Conservation (phyloP, 2,329 filamentous ascomycete genomes). For the Neonectria punicea region DNA sequence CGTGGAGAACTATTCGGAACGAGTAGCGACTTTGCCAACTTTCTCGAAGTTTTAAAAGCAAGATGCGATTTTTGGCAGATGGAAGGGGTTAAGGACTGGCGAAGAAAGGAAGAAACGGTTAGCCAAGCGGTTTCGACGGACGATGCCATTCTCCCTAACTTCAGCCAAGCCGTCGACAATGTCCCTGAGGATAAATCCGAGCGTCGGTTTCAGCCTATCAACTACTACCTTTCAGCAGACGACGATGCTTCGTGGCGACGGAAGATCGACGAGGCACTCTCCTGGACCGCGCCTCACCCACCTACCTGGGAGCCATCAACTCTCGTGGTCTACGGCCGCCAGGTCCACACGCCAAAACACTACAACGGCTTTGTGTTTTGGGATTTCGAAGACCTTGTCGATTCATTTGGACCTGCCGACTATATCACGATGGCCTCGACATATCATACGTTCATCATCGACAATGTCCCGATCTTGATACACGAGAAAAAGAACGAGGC, state of each 20-base stretch:
- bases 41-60: slow-evolving; percentile 79
- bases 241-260: slow-evolving; percentile 45
- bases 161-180: too few species aligned
- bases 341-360: slow-evolving; percentile 67
- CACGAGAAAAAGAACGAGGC: slow-evolving; percentile 82
- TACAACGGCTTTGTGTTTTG: slow-evolving; percentile 69
- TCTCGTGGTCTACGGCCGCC: slow-evolving; percentile 71
- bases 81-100: slow-evolving; percentile 78
- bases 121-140: slow-evolving; percentile 12
- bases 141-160: too few species aligned
- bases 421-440: slow-evolving; percentile 84
- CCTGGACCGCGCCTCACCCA: slow-evolving; percentile 32
- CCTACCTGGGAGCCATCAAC: slow-evolving; percentile 56
- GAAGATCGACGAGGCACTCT: slow-evolving; percentile 36
- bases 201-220: slow-evolving; percentile 41
- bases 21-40: slow-evolving; percentile 78
- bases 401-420: slow-evolving; percentile 79
- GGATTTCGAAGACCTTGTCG: slow-evolving; percentile 76
- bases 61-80: slow-evolving; percentile 88
- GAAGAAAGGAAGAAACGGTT: slow-evolving; percentile 61
- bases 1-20: slow-evolving; percentile 66
- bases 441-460: slow-evolving; percentile 81
- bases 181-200: slow-evolving; percentile 26
- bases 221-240: slow-evolving; percentile 45
- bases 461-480: slow-evolving; percentile 74